Evolutionary conservation across 2,329 filamentous ascomycete genomes (phyloP).

Genomic region (Ophiostoma australiae): DNA sequence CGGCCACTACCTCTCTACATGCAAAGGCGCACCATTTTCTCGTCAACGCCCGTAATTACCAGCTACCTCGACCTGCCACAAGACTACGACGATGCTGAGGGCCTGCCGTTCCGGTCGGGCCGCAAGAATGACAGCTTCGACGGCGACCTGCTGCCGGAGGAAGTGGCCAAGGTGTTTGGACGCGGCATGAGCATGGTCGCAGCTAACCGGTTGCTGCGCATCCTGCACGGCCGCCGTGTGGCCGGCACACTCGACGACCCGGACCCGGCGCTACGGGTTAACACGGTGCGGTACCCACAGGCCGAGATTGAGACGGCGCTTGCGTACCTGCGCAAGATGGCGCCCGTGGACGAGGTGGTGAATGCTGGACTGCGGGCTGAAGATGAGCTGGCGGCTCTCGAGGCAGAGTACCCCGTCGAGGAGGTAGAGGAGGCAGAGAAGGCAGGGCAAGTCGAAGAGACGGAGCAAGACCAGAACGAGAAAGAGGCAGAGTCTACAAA

Average conservation of each 20-base stretch:
- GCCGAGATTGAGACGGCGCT: slow-evolving; percentile 46
- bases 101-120: slow-evolving; percentile 48
- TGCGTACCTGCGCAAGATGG: slow-evolving; percentile 50
- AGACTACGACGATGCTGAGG: slow-evolving; percentile 51
- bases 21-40: slow-evolving; percentile 31
- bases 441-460: slow-evolving; percentile 23
- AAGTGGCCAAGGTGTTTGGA: slow-evolving; percentile 49
- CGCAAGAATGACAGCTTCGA: neutral
- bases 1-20: too few relatives aligned
- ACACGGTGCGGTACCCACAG: slow-evolving; percentile 44
- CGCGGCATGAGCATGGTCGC: slow-evolving; percentile 39
- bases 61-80: slow-evolving; percentile 55
- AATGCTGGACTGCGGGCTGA: slow-evolving; percentile 59
- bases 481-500: neutral
- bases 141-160: slow-evolving; percentile 44
- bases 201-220: slow-evolving; percentile 52
- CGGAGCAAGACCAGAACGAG: neutral
- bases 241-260: slow-evolving; percentile 61
- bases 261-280: slow-evolving; percentile 48
- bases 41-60: slow-evolving; percentile 39
- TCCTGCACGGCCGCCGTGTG: slow-evolving; percentile 59
- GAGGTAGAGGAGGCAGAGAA: slow-evolving; percentile 29
- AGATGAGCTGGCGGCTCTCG: slow-evolving; percentile 54
- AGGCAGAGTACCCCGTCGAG: slow-evolving; percentile 30
- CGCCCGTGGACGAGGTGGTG: slow-evolving; percentile 55